Base-by-base conservation (phyloP, 495 filamentous ascomycete genomes). In the Cairneyella variabilis region DNA sequence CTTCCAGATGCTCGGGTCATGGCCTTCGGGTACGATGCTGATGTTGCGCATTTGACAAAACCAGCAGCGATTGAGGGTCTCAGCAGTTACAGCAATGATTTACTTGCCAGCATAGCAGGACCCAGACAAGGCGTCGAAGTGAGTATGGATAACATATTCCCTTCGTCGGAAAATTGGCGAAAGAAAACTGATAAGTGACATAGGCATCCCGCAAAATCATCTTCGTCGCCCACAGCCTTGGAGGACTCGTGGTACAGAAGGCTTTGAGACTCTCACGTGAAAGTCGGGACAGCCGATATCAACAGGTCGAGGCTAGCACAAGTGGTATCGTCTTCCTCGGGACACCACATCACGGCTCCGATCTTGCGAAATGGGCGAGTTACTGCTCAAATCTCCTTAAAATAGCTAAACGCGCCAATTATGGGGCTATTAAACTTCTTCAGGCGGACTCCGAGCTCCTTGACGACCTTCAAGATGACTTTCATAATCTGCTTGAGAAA, bases 301-400 rank as follows among this genome's bases (percentile, higher is more conserved):
- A 58, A 18, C 51, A 32, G 10, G 62, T 74, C 8, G 59, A 66
- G 17, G 32, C 48, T 7, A 64, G 20, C 14, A 67, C 65, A 10
- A 58, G 56, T 9, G 69, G 65, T n/a, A 64, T 75, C 22, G 41
- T 62, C 9, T 75, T 75, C 48, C 62, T 74, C 9, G 66, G 70
- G 3, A 70, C 69, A 22, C 70, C 71, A 2, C 71, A 75, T 48
- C 56, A 55, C 27, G 69, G 68, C 2, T n/a, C 64, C 18, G 58
- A 61, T 32, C 58, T 69, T 23, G 67, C 65, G 16, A 9, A 49
- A 22, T 72, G 64, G 64, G 67, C 60, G 22, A 45, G 47, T 38
- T 20, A 18, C 10, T 22, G 62, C 3, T 37, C 55, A 8, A 42
- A 34, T 7, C 40, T 27, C 22, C 41, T 66, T 34, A 51, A 53